phyloP scores from a whole-genome alignment of 176 grass and related monocot species.

The Aegilops tauschii region DNA sequence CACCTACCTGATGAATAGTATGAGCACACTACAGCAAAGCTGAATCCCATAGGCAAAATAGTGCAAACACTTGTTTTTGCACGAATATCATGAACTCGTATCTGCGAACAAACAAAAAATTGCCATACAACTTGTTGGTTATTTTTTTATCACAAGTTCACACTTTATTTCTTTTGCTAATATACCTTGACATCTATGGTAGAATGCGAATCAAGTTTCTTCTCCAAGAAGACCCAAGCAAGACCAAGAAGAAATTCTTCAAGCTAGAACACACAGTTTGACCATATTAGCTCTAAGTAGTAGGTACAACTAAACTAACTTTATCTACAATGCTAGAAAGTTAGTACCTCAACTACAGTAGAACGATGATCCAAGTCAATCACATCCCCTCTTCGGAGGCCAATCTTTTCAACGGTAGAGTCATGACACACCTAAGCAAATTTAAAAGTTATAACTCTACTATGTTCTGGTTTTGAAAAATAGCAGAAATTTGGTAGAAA shows the following conservation, averaged over 20 bases:
- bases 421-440: neutral
- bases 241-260: neutral
- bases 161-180: neutral
- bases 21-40: neutral
- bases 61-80: neutral
- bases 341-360: slow-evolving; percentile 3
- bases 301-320: neutral
- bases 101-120: neutral
- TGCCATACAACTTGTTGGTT: neutral
- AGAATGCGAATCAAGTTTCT: neutral
- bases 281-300: neutral
- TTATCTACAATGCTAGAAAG: neutral
- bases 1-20: neutral
- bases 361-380: neutral
- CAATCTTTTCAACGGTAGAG: neutral
- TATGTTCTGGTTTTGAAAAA: neutral
- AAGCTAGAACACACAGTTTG: neutral
- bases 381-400: slow-evolving; percentile 5
- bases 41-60: neutral
- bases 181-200: neutral
- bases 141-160: neutral
- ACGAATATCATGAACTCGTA: neutral
- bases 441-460: neutral
- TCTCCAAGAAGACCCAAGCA: neutral
- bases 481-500: neutral